phyloP scores from a whole-genome alignment of 2,329 filamentous ascomycete species.

The Berkeleyomyces basicola region DNA sequence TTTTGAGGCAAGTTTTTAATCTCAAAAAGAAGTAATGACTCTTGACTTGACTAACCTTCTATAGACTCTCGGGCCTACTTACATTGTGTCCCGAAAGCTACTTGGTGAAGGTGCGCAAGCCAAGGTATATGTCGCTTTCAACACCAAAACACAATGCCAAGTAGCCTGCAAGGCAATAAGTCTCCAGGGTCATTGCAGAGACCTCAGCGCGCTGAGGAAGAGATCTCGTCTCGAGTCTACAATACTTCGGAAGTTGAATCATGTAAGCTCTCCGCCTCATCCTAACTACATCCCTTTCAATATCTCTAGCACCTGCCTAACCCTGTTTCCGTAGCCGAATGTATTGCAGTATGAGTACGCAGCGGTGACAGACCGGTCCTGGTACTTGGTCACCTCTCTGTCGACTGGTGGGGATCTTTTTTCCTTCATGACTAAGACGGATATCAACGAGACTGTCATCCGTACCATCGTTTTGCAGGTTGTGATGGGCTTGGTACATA shows the following conservation, averaged over 20 bases:
- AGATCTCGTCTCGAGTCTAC: conserved; percentile 19
- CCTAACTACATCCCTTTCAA: neutral
- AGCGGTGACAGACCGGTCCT: neutral
- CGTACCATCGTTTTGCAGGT: conserved; percentile 30
- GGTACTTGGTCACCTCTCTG: conserved; percentile 40
- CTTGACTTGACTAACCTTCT: neutral
- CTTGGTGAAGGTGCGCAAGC: conserved; percentile 25
- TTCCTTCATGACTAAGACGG: conserved; percentile 25
- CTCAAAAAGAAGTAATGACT: neutral
- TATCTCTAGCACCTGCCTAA: neutral
- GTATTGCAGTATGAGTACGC: conserved; percentile 5
- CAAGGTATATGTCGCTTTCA: conserved; percentile 25
- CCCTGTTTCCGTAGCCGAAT: conserved; percentile 5
- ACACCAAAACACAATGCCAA: conserved; percentile 37
- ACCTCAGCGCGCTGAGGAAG: conserved; percentile 28
- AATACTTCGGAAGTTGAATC: conserved; percentile 35
- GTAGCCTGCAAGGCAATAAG: conserved; percentile 43
- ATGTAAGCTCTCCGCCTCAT: conserved; percentile 26
- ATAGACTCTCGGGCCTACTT: conserved; percentile 22
- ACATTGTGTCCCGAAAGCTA: conserved; percentile 21
- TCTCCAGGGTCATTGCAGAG: neutral
- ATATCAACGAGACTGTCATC: conserved; percentile 4
- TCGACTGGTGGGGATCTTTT: conserved; percentile 38
- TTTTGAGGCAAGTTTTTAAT: neutral
- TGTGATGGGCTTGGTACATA: conserved; percentile 28